Base-by-base conservation (phyloP, 2,329 filamentous ascomycete genomes). In the Chaetothyriales sp. region DNA sequence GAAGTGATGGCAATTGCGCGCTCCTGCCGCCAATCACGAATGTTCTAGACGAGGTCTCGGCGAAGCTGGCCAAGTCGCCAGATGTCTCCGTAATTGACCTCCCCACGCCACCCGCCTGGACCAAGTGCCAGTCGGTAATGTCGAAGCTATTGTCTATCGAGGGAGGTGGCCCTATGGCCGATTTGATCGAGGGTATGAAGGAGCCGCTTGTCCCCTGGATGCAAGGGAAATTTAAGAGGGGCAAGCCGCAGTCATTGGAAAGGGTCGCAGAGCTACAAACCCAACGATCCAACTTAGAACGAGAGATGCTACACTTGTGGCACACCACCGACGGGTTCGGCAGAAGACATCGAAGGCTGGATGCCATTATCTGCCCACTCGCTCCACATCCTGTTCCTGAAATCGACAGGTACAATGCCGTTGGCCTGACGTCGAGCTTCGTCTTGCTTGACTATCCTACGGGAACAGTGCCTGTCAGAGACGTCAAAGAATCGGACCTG, bases 391-490 rank as follows among this genome's bases (percentile, higher is more conserved):
- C 81, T 0, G 73, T 81, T 0, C 77, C 80, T 1, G 71, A 74
- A 8, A 74, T 81, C 51, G 81, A 85, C 65, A 68, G 73, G 1
- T 84, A 78, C 66, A 81, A 82, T 62, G 75, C 74, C 0, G 75
- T 78, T 0, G 76, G 78, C 52, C 84, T 83, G 61, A 82, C 80
- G 0, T 76, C 71, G 19, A 73, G 70, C 1, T 82, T 80, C 60
- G 79, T 82, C 7, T 60, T 83, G 51, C 64, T 84, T 19, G 81
- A 85, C 61, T 81, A 78, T 59, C 76, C 81, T 0, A 75, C 80
- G 1, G 81, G 76, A 0, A 65, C 64, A 0, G 56, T 83, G 1
- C 80, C 80, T 0, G 73, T 83, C 0, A 66, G 80, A 2, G 61
- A 64, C 1, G 71, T 81, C 48, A 62, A 54, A 0, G 66, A 71